Evolutionary conservation across 305 asterid genomes (phyloP).

Genomic region (Solanum hybrid): DNA sequence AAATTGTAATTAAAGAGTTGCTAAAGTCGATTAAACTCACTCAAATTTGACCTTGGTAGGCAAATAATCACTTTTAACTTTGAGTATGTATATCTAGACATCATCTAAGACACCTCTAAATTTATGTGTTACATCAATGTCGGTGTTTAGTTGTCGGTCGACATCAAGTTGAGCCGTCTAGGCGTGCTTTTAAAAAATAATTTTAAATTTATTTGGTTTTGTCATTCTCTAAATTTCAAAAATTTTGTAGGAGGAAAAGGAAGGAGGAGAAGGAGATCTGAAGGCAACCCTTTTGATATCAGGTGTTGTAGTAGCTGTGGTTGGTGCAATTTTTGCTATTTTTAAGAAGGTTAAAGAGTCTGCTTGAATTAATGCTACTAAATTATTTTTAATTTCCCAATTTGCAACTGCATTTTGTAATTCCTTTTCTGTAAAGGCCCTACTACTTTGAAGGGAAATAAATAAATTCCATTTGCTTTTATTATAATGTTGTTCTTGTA

Average conservation of each 20-base stretch:
- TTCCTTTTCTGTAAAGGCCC: not conserved
- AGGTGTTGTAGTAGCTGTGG: conserved; percentile 37
- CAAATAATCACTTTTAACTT: not conserved
- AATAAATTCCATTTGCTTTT: not conserved
- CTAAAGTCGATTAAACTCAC: not conserved
- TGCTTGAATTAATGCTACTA: not conserved
- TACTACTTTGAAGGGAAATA: not conserved
- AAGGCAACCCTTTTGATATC: conserved; percentile 33
- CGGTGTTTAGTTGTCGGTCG: not conserved
- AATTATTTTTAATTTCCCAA: not conserved
- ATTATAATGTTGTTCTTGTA: not conserved
- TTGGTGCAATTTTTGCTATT: conserved; percentile 42
- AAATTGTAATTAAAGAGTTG: not conserved
- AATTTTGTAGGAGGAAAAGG: not conserved
- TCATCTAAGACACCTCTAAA: not conserved
- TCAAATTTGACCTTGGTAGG: not conserved
- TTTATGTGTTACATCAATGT: not conserved
- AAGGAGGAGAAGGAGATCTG: conserved; percentile 11
- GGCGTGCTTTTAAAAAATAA: not conserved
- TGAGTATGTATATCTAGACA: not conserved
- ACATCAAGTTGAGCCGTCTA: not conserved
- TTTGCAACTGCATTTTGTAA: not conserved
- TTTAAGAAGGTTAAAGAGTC: conserved; percentile 33
- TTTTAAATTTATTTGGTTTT: not conserved
- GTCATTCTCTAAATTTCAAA: not conserved